Percentiles rank a stretch among this genome's conserved stretches.
Evolutionary conservation across 2,329 filamentous ascomycete species (phyloP).

Genomic region (Plectosphaerella sp.): DNA sequence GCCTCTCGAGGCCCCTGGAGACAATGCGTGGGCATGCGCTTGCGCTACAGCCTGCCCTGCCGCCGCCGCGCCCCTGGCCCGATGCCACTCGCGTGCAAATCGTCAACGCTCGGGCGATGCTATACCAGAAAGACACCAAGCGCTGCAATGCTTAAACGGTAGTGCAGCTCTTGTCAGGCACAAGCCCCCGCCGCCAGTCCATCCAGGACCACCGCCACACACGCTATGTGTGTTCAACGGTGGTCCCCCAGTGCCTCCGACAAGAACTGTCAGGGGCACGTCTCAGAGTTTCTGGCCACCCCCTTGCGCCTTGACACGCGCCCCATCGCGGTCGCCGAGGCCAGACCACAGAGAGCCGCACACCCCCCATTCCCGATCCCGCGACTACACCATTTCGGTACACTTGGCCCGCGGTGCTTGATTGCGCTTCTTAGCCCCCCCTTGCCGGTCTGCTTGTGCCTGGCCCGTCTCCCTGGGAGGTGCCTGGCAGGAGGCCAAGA

Average conservation of each 20-base stretch:
- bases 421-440: background rate
- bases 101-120: no score
- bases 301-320: slow-evolving; percentile 4
- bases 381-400: background rate
- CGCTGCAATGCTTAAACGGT: no score
- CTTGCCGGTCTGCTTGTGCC: background rate
- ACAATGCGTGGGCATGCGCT: no score
- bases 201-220: background rate
- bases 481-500: no score
- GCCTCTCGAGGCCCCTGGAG: no score
- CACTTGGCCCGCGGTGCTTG: background rate
- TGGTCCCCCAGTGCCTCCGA: slow-evolving; percentile 14
- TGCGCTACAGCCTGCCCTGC: no score
- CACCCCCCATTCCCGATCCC: background rate
- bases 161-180: background rate
- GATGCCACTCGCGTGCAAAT: no score
- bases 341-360: background rate
- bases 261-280: slow-evolving; percentile 21
- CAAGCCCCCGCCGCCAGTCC: background rate
- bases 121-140: no score
- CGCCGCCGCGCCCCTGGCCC: no score
- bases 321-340: background rate
- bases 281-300: slow-evolving; percentile 17
- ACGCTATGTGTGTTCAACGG: background rate
- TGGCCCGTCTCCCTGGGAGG: background rate